Conservation (phyloP, 2,329 filamentous ascomycete genomes). For the Sphaceloma murrayae region DNA sequence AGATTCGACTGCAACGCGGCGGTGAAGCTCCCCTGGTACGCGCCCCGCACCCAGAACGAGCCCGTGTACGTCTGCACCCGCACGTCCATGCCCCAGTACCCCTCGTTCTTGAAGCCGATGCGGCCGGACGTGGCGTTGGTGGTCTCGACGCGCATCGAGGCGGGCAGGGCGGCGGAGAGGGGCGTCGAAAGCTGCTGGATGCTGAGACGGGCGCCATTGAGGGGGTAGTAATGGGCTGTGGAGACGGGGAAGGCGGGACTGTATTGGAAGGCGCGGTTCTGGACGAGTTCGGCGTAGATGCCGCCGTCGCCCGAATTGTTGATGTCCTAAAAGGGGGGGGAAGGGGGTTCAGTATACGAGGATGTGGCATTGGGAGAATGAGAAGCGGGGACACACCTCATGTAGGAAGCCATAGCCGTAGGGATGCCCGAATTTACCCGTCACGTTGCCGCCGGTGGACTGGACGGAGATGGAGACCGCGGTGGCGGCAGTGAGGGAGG, state of each 20-base stretch:
- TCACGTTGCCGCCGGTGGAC: slow-evolving; percentile 31
- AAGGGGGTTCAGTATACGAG: no score
- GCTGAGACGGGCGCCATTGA: slow-evolving; percentile 42
- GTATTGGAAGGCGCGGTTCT: slow-evolving; percentile 58
- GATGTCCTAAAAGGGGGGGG: slow-evolving; percentile 43
- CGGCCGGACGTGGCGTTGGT: slow-evolving; percentile 22
- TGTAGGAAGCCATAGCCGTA: slow-evolving; percentile 36
- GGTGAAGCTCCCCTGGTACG: slow-evolving; percentile 26
- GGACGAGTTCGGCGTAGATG: slow-evolving; percentile 58
- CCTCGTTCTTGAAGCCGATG: slow-evolving; percentile 38
- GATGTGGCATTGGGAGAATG: not conserved
- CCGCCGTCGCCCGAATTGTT: slow-evolving; percentile 60
- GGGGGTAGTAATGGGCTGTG: slow-evolving; percentile 46
- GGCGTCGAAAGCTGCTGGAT: slow-evolving; percentile 27
- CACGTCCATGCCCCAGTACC: slow-evolving; percentile 29
- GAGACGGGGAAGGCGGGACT: slow-evolving; percentile 36
- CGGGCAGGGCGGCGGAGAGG: slow-evolving; percentile 23
- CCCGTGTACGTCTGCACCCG: slow-evolving; percentile 25
- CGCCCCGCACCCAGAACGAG: slow-evolving; percentile 30
- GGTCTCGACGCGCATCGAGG: slow-evolving; percentile 22
- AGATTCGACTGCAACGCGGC: slow-evolving; percentile 21
- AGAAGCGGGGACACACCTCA: not conserved
- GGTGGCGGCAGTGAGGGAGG: slow-evolving; percentile 10
- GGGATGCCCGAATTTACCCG: slow-evolving; percentile 28
- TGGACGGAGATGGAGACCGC: slow-evolving; percentile 23